phyloP scores from a whole-genome alignment of 164 flowering plant genomes.

The Liquidambar formosana region DNA sequence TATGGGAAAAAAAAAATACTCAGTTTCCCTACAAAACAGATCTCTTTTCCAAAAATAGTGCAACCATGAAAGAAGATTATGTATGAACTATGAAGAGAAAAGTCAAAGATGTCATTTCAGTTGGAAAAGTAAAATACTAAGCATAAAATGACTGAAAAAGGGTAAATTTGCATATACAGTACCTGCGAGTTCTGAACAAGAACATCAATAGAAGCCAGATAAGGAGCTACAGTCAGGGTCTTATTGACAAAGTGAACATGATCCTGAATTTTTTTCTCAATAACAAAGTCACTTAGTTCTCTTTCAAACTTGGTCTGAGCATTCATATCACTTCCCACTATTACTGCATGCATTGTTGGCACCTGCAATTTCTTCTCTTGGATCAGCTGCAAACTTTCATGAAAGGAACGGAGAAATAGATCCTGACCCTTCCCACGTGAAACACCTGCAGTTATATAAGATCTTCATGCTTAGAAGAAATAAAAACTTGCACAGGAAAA shows the following conservation, averaged over 20 bases:
- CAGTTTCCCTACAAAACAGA: too few relatives aligned
- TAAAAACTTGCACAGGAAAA: background rate
- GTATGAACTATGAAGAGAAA: background rate
- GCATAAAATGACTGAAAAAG: background rate
- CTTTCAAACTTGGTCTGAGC: slow-evolving; percentile 83
- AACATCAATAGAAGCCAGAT: slow-evolving; percentile 88
- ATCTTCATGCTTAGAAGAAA: slow-evolving; percentile 1
- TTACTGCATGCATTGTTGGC: slow-evolving; percentile 81
- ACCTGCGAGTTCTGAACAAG: slow-evolving; percentile 99
- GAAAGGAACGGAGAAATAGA: slow-evolving; percentile 76
- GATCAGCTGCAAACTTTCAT: slow-evolving; percentile 73
- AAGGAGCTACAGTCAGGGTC: slow-evolving; percentile 91
- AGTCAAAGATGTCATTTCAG: background rate
- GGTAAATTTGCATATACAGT: slow-evolving; percentile 1
- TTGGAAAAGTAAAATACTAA: background rate
- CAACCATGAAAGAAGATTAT: too few relatives aligned
- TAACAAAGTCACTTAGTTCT: slow-evolving; percentile 74
- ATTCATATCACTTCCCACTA: slow-evolving; percentile 94
- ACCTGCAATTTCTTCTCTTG: slow-evolving; percentile 67
- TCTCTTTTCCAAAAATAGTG: too few relatives aligned
- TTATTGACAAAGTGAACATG: slow-evolving; percentile 90
- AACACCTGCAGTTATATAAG: slow-evolving; percentile 67
- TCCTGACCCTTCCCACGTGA: slow-evolving; percentile 99
- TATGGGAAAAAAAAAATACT: too few relatives aligned
- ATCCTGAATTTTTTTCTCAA: slow-evolving; percentile 62